phyloP scores from a whole-genome alignment of 148 eudicot genomes.

The Rhododendron williamsianum region DNA sequence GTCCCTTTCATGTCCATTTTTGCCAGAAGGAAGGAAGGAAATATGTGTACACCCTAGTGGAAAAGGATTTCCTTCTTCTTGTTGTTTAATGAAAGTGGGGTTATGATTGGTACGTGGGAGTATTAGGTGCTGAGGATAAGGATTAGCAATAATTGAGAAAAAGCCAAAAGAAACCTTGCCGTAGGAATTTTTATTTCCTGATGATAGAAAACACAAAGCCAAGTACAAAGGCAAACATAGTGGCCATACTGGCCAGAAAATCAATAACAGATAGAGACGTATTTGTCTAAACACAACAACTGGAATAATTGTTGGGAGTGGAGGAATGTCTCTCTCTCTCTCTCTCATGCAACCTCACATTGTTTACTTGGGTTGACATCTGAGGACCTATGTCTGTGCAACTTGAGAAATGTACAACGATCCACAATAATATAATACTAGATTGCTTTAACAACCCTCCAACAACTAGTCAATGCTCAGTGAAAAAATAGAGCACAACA shows the following conservation, averaged over 20 bases:
- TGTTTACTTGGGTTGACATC: neutral
- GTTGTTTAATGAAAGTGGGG: neutral
- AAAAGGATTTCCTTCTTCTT: neutral
- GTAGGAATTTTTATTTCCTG: neutral
- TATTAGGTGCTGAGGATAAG: neutral
- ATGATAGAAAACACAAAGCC: neutral
- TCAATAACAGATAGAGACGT: neutral
- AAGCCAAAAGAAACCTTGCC: conserved; percentile 5
- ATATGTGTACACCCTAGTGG: neutral
- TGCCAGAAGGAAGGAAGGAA: neutral
- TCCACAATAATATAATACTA: neutral
- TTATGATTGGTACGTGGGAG: neutral
- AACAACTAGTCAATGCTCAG: neutral
- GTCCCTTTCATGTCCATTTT: neutral
- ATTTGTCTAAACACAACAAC: neutral
- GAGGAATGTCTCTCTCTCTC: neutral
- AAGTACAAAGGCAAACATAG: neutral
- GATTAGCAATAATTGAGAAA: neutral
- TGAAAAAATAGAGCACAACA: neutral
- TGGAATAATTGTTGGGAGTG: neutral
- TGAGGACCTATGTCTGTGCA: neutral
- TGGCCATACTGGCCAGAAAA: neutral
- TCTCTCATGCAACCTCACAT: neutral
- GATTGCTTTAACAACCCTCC: neutral
- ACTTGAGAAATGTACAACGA: neutral